Conservation (phyloP, 1,284 basidiomycete species). For the Boletellus deceptivus region DNA sequence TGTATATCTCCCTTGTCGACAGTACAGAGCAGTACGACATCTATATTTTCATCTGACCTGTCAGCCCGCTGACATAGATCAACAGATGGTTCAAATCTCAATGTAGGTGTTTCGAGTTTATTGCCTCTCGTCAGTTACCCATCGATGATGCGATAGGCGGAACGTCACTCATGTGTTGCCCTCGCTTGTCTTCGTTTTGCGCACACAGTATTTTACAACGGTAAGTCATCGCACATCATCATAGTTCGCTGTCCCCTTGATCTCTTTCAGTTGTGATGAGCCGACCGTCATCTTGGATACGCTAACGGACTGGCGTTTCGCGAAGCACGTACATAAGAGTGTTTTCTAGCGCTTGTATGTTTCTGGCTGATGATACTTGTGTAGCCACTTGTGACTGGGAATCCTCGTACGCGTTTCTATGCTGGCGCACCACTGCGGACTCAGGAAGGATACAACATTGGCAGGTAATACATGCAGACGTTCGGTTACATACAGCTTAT, state of each 20-base stretch:
- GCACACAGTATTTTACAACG: conserved; percentile 82
- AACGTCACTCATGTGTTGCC: conserved; percentile 50
- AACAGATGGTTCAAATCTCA: conserved; percentile 81
- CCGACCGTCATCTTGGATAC: conserved; percentile 86
- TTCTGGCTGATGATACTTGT: conserved; percentile 1
- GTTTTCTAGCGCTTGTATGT: background rate
- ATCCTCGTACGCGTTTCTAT: conserved; percentile 81
- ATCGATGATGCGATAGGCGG: conserved; percentile 49
- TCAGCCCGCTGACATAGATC: conserved; percentile 11
- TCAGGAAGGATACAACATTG: conserved; percentile 87
- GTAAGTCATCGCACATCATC: conserved; percentile 38
- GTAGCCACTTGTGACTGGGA: conserved; percentile 73
- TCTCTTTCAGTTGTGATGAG: conserved; percentile 67
- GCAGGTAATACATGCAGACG: conserved; percentile 49
- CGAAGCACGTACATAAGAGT: conserved; percentile 57
- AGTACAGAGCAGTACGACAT: conserved; percentile 68
- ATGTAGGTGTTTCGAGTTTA: conserved; percentile 45
- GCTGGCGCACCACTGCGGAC: conserved; percentile 90
- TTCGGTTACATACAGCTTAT: conserved; percentile 8
- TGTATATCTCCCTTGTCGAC: conserved; percentile 81
- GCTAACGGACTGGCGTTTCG: conserved; percentile 84
- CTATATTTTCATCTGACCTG: background rate
- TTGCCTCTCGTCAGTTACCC: background rate
- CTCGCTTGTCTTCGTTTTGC: conserved; percentile 74
- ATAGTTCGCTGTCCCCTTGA: conserved; percentile 5